Percentiles rank a stretch among this genome's conserved stretches.
Conservation (phyloP, 129 eudicot species). For the Chrysanthemum makinoi region DNA sequence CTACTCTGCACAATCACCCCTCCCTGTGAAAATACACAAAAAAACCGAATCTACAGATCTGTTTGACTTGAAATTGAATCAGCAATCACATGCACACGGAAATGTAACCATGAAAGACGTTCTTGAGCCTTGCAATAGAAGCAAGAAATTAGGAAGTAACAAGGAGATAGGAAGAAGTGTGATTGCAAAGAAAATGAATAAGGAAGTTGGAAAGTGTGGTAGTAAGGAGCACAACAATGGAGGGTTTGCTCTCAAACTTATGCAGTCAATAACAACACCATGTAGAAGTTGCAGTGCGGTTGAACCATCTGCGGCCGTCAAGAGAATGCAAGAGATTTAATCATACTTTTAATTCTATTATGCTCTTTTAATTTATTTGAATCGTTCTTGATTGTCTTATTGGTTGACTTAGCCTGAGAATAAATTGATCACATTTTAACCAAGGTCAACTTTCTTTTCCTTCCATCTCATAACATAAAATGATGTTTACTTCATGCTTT, state of each 20-base stretch:
- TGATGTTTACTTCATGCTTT: too few species aligned
- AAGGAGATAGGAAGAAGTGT: not conserved
- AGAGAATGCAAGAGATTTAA: too few species aligned
- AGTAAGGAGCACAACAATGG: slow-evolving; percentile 12
- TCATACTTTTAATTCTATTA: too few species aligned
- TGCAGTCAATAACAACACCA: slow-evolving; percentile 34
- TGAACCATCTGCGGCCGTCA: slow-evolving; percentile 31
- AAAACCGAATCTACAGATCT: slow-evolving; percentile 19
- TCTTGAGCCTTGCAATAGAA: slow-evolving; percentile 20
- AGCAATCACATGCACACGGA: slow-evolving; percentile 19
- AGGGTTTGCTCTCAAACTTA: slow-evolving; percentile 25
- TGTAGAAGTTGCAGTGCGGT: slow-evolving; percentile 37
- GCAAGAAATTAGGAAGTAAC: slow-evolving; percentile 1
- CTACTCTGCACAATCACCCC: slow-evolving; percentile 30
- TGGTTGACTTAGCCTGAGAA: too few species aligned
- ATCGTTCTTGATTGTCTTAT: too few species aligned
- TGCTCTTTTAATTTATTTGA: too few species aligned
- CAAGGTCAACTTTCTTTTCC: too few species aligned
- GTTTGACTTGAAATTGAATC: slow-evolving; percentile 25
- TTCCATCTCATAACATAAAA: too few species aligned
- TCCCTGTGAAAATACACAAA: slow-evolving; percentile 16
- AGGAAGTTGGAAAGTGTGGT: not conserved
- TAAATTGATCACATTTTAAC: too few species aligned
- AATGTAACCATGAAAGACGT: slow-evolving; percentile 33
- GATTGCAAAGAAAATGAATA: slow-evolving; percentile 4